Percentiles rank a stretch among this genome's conserved stretches.
These are phyloP conservation scores for Seiridium cupressi DNA, from an alignment of 2,329 filamentous ascomycete species.

Conservation along the genomic window DNA sequence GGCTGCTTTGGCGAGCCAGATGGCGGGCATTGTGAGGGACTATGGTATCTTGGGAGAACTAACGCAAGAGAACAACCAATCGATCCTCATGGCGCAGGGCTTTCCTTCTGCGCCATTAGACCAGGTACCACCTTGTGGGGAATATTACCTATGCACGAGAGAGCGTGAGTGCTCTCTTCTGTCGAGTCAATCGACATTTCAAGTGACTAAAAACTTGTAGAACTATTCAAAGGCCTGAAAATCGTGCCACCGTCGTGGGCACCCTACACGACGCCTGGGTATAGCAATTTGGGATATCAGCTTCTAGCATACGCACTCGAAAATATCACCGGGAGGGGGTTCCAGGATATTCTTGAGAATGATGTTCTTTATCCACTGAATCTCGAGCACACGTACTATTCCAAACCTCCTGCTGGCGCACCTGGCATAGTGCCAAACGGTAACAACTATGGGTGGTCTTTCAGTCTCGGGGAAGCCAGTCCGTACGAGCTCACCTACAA, in stretches of 20 bases:
- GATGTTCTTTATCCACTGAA: slow-evolving; percentile 19
- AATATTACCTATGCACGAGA: slow-evolving; percentile 17
- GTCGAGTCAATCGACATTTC: not conserved
- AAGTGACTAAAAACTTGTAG: slow-evolving; percentile 7
- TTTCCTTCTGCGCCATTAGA: slow-evolving; percentile 21
- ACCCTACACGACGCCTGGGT: slow-evolving; percentile 21
- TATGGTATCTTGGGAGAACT: slow-evolving; percentile 22
- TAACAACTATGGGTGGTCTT: slow-evolving; percentile 27
- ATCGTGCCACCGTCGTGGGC: slow-evolving; percentile 23
- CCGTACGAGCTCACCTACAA: slow-evolving; percentile 29
- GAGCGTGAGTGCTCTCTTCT: slow-evolving; percentile 16
- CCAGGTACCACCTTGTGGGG: slow-evolving; percentile 20
- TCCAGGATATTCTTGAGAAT: slow-evolving; percentile 19
- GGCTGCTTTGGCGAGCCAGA: slow-evolving; percentile 4
- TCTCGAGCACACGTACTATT: slow-evolving; percentile 21
- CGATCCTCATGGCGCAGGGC: slow-evolving; percentile 18
- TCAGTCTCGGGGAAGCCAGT: slow-evolving; percentile 34
- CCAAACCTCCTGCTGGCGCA: slow-evolving; percentile 14
- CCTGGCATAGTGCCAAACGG: slow-evolving; percentile 20
- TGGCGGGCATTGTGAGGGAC: slow-evolving; percentile 5
- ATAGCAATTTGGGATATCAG: slow-evolving; percentile 25
- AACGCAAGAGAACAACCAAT: slow-evolving; percentile 25
- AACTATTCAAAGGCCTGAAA: slow-evolving; percentile 20
- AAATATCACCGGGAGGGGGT: slow-evolving; percentile 17
- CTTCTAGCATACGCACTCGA: slow-evolving; percentile 27